A percentile compares a stretch with the other conserved stretches of the same genome.
phyloP scores from a whole-genome alignment of 257 asterid genomes.

The Scutellaria galericulata region DNA sequence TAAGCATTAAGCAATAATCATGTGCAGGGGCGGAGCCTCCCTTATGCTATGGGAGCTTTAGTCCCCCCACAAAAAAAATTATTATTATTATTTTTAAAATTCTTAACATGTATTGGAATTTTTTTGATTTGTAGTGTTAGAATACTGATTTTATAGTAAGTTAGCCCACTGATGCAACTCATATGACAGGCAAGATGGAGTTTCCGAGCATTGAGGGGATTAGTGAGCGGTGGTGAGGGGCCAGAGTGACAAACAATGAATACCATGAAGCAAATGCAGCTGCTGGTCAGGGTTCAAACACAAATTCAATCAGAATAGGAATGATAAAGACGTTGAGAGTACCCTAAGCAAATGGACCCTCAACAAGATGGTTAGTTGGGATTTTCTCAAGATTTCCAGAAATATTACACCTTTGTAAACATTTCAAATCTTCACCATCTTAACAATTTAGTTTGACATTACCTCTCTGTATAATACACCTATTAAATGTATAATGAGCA shows the following conservation, averaged over 20 bases:
- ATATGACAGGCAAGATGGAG: constrained; percentile 94
- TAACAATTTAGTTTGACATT: no score
- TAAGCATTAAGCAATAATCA: no score
- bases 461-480: no score
- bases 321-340: constrained; percentile 73
- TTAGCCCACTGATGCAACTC: background rate
- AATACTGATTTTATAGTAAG: no score
- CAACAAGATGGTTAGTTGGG: constrained; percentile 43
- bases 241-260: constrained; percentile 85
- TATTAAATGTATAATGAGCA: no score
- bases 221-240: constrained; percentile 84
- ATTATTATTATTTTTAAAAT: no score
- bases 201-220: constrained; percentile 84
- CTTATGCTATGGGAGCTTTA: no score
- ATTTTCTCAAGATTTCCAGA: background rate
- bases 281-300: constrained; percentile 81
- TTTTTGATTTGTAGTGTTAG: no score
- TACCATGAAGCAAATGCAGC: constrained; percentile 98
- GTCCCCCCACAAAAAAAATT: no score
- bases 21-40: no score
- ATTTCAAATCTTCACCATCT: background rate
- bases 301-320: constrained; percentile 77
- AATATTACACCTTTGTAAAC: background rate
- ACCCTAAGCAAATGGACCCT: constrained; percentile 76
- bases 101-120: no score